Evolutionary conservation across 352 stramenopile species (phyloP).

Genomic region (Pythium brassicae): DNA sequence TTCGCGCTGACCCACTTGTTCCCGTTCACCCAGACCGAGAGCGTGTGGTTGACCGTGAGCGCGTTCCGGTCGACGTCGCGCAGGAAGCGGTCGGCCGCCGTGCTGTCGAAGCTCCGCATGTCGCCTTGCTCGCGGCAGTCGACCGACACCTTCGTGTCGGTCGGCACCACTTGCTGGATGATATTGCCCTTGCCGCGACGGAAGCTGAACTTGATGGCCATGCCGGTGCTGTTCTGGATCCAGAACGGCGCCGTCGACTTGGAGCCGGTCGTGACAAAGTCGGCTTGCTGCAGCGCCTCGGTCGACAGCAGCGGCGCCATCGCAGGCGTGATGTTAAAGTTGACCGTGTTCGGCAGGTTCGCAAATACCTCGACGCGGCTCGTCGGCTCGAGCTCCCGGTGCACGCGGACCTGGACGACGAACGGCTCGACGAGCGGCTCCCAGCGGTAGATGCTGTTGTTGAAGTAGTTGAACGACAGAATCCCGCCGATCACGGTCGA

Average conservation of each 20-base stretch:
- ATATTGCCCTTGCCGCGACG: slow-evolving; percentile 69
- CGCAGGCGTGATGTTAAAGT: slow-evolving; percentile 84
- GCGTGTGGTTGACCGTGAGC: slow-evolving; percentile 80
- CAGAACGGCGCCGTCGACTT: slow-evolving; percentile 88
- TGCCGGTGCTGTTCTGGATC: slow-evolving; percentile 85
- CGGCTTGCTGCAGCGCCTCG: slow-evolving; percentile 72
- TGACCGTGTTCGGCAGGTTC: slow-evolving; percentile 81
- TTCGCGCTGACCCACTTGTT: slow-evolving; percentile 87
- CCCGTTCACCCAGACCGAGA: slow-evolving; percentile 84
- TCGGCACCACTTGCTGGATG: slow-evolving; percentile 69
- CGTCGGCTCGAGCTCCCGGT: slow-evolving; percentile 65
- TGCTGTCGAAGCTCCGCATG: slow-evolving; percentile 86
- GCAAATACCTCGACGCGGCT: slow-evolving; percentile 75
- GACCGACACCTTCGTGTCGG: slow-evolving; percentile 71
- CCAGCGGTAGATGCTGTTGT: slow-evolving; percentile 90
- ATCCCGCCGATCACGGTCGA: slow-evolving; percentile 76
- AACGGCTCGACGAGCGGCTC: slow-evolving; percentile 85
- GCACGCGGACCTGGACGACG: slow-evolving; percentile 67
- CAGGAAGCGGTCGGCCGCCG: slow-evolving; percentile 70
- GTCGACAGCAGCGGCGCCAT: slow-evolving; percentile 84
- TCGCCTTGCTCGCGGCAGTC: slow-evolving; percentile 84
- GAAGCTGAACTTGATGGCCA: slow-evolving; percentile 85
- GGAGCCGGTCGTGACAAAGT: slow-evolving; percentile 83
- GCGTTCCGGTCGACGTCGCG: slow-evolving; percentile 64
- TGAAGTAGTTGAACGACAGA: slow-evolving; percentile 86